Base-by-base conservation (phyloP, 192 early-diverging fungal species). In the Podila horticola region DNA sequence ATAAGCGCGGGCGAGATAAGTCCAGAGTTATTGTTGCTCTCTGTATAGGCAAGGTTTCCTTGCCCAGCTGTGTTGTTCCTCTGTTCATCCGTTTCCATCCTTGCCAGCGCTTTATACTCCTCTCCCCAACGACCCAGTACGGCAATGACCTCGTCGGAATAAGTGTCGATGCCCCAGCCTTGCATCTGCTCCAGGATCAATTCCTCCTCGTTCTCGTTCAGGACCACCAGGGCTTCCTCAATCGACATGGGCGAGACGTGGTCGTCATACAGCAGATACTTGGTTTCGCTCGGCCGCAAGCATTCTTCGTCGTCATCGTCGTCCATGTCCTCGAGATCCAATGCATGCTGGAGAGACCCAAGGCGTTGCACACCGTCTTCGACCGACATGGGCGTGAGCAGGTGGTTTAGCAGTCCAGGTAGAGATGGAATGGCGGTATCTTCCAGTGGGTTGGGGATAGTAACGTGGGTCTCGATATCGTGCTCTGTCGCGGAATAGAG, bases 181-280 rank as follows among this genome's bases (percentile, higher is more conserved):
- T 17, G 13, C 34, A 5, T 15, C 28, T 28, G n/a, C 17, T n/a
- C 66, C 15, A 24, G 24, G 6, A 38, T 24, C 17, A 72, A 66
- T 12, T 72, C 76, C 15, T 68, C 26, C 28, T 72, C 2, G 12
- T 29, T 61, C 22, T 55, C 71, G 38, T 81, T 81, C 15, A 81
- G 49, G 2, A 65, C 29, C 0, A 55, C 38, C 20, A 81, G 71
- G n/a, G 77, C 77, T 19, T 81, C 55, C 0, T 52, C 10, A 26
- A 81, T 55, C 20, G 45, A 69, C 3, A 81, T 30, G 8, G 77
- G 77, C 58, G 71, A 64, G 61, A 81, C 67, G 20, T 65, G 66
- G 67, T 81, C 77, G 36, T 81, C 77, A 28, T 81, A 81, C 34
- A 81, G 66, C 15, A 81, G 51, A 36, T 81, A 81, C 38, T 81